Base-by-base conservation (phyloP, 495 filamentous ascomycete genomes). In the Penicillium paxilli region DNA sequence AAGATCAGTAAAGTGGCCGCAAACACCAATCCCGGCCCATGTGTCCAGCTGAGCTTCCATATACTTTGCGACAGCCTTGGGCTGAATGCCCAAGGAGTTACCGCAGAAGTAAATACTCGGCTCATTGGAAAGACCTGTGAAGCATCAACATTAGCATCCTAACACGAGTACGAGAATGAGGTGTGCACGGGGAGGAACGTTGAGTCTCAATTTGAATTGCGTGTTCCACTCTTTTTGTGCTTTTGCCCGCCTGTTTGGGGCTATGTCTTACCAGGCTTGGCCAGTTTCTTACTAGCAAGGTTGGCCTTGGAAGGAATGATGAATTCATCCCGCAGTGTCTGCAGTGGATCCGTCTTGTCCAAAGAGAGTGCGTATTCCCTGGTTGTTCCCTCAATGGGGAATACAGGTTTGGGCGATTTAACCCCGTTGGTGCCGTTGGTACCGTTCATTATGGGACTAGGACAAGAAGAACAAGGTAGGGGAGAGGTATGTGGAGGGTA, bases 81-180 rank as follows among this genome's bases (percentile, higher is more conserved):
- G 94, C 69, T 98, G 94, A 44, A 95, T 80, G 42, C 94, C 94
- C 14, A 98, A 81, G 16, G 94, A 98, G 73, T 98, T 96, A 6
- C 94, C 94, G 64, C 91, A 96, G 52, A 98, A 83, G 67, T 98
- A 98, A 53, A 90, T 88, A 47, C 75, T 84, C 80, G 58, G 68
- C 53, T 78, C 66, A 16, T 64, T 25, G 7, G 72, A 79, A 25
- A 79, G 65, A 25, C 66, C 74, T 77, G 65, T 19, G 5, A 46
- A 44, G 35, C 9, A 28, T 1, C 9, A 47, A 32, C 51, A 14
- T 48, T 19, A 59, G 55, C 0, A 37, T 23, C 26, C 35, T 16
- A 38, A 16, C 11, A 19, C 35, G 12, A 38, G 35, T 38, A 38
- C 35, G 35, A 38, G 35, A 16, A 38, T 38, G n/a, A 37, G 10